Percentiles rank a stretch among this genome's conserved stretches.
phyloP scores from a whole-genome alignment of 139 green algal genomes.

The Micromonas pusilla region DNA sequence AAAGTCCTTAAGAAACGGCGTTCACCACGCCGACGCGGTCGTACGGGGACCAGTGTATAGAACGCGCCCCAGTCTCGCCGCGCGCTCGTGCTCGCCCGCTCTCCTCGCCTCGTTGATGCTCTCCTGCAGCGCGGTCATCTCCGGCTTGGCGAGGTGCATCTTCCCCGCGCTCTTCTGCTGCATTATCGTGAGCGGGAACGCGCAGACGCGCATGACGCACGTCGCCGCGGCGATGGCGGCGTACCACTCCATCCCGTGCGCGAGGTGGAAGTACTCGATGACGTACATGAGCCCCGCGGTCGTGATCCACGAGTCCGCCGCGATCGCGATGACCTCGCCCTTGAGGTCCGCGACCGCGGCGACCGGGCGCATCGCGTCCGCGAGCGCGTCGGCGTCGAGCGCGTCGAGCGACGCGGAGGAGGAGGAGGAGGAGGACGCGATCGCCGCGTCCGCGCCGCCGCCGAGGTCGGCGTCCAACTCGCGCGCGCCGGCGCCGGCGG shows the following conservation, averaged over 20 bases:
- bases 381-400: slow-evolving; percentile 35
- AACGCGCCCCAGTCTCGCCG: no score
- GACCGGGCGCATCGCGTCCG: slow-evolving; percentile 44
- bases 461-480: no score
- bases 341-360: slow-evolving; percentile 32
- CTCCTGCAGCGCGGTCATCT: slow-evolving; percentile 49
- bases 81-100: slow-evolving; percentile 19
- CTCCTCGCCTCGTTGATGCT: slow-evolving; percentile 50
- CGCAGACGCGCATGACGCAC: slow-evolving; percentile 42
- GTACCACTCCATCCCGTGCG: slow-evolving; percentile 46
- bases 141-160: slow-evolving; percentile 52
- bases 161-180: slow-evolving; percentile 57
- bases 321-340: not conserved
- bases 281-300: slow-evolving; percentile 51
- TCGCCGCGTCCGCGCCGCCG: no score
- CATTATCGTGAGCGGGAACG: slow-evolving; percentile 57
- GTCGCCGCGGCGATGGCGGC: slow-evolving; percentile 53
- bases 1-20: no score
- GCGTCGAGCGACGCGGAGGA: no score
- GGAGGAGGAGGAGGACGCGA: no score
- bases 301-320: slow-evolving; percentile 39
- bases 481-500: no score
- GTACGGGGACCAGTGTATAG: no score
- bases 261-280: slow-evolving; percentile 45
- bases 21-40: no score